A percentile compares a stretch with the other conserved stretches of the same genome.
Conservation (phyloP, 306 rosid genomes). For the Sesbania bispinosa region DNA sequence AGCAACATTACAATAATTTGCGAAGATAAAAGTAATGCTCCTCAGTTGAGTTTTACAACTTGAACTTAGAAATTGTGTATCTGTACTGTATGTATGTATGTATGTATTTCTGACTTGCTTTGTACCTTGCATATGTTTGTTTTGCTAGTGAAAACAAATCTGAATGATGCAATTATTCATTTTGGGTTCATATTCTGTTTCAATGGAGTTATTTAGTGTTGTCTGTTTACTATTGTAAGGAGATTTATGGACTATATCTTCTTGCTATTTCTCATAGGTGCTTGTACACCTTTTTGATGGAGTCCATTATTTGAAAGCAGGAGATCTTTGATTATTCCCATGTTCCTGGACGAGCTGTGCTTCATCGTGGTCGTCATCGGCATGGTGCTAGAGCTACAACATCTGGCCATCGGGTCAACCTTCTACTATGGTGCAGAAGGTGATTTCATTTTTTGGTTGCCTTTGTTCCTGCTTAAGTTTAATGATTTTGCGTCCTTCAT, state of each 20-base stretch:
- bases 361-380: slow-evolving; percentile 68
- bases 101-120: not conserved
- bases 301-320: slow-evolving; percentile 46
- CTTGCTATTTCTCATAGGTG: slow-evolving; percentile 34
- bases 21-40: not conserved
- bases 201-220: slow-evolving; percentile 1
- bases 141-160: slow-evolving; percentile 14
- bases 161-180: slow-evolving; percentile 16
- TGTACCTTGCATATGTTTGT: slow-evolving; percentile 1
- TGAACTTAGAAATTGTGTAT: not conserved
- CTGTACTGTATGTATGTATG: no score
- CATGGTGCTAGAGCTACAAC: slow-evolving; percentile 64
- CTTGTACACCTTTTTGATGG: slow-evolving; percentile 42
- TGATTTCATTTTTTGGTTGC: slow-evolving; percentile 17
- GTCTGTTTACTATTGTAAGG: slow-evolving; percentile 13
- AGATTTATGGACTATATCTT: slow-evolving; percentile 28
- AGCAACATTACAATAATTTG: not conserved
- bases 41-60: not conserved
- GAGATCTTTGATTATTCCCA: slow-evolving; percentile 54
- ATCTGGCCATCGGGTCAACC: slow-evolving; percentile 52
- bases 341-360: slow-evolving; percentile 53
- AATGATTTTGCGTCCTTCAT: not conserved
- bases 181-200: slow-evolving; percentile 16
- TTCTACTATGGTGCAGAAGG: slow-evolving; percentile 66
- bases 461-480: slow-evolving; percentile 4